phyloP scores from a whole-genome alignment of 805 yeast species.

The Wickerhamiella galacta region DNA sequence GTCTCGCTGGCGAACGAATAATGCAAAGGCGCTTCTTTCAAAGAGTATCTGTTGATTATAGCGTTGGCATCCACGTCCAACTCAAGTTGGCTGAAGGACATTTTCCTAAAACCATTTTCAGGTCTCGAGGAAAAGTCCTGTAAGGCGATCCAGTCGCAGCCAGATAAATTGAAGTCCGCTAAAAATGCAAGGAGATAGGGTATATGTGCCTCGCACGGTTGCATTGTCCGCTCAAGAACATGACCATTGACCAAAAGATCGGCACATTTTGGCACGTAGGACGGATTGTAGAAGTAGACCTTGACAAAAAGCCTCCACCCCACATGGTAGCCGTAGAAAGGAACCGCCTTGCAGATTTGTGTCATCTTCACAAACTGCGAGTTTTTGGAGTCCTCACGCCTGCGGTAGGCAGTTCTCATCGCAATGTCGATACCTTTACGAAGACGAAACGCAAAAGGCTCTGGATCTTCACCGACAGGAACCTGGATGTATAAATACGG shows the following conservation, averaged over 20 bases:
- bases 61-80: constrained; percentile 47
- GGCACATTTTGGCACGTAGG: constrained; percentile 37
- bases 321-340: constrained; percentile 69
- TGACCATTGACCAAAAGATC: constrained; percentile 32
- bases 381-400: constrained; percentile 9
- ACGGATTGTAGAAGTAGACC: constrained; percentile 49
- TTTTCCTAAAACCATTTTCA: constrained; percentile 8
- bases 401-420: constrained; percentile 15
- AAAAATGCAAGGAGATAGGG: constrained; percentile 64
- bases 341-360: constrained; percentile 48
- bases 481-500: constrained; percentile 58
- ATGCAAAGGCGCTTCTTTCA: neutral
- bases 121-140: constrained; percentile 2
- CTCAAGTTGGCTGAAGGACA: constrained; percentile 51
- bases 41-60: constrained; percentile 31
- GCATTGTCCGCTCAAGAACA: constrained; percentile 25
- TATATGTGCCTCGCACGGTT: constrained; percentile 65
- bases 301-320: constrained; percentile 53
- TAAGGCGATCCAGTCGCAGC: constrained; percentile 61
- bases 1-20: neutral
- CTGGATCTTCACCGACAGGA: constrained; percentile 5
- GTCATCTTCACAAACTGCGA: constrained; percentile 19
- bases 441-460: constrained; percentile 9
- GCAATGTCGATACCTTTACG: constrained; percentile 15
- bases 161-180: constrained; percentile 67